Evolutionary conservation across 2,329 filamentous ascomycete species (phyloP), one percentile per base, ranked within the genome.

Genomic region (Colletotrichum sp.): DNA sequence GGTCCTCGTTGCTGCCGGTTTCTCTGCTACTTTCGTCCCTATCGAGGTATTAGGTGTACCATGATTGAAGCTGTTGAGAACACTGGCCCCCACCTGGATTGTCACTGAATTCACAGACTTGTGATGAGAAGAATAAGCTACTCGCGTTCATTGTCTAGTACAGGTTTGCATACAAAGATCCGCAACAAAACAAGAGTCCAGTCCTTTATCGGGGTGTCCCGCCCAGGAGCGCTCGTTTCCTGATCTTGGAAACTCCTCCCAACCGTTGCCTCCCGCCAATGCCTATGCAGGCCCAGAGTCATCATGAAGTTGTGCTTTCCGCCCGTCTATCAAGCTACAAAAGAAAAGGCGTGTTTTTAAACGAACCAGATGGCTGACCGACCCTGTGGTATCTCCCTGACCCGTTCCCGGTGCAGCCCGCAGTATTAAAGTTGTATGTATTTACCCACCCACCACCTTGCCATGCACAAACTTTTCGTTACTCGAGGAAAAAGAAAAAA

Each of bases 371-470:
- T 18, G 71, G 65, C 74, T 69, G 59, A 64, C 71, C 65, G 57
- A 24, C 64, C 74, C 49, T 49, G 64, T 69, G 74, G 74, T 76
- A 76, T 76, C 70, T 76, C 63, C 71, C 71, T 68, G 57, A 66
- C 75, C 66, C n/a, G 30, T 36, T 65, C 72, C 72, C 52, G 55
- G 69, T 49, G 55, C 66, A 70, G 72, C 73, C 71, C 55, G 49
- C 65, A 71, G 57, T 78, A 78, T 78, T 78, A 78, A 78, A 76
- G 64, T 76, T 66, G 67, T 78, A 78, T 78, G 65, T 78, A 77
- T 72, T 76, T 78, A 77, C 72, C 77, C 13, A 66, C 66, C 65
- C 36, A 73, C 69, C 26, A 63, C 66, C 75, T 66, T 77, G 75
- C 75, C 74, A 76, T 76, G 74, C 74, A 72, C 71, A 39, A 77